These are phyloP conservation scores for Pseudofabraea citricarpa DNA, from an alignment of 2,329 filamentous ascomycete genomes.

Conservation along the genomic window DNA sequence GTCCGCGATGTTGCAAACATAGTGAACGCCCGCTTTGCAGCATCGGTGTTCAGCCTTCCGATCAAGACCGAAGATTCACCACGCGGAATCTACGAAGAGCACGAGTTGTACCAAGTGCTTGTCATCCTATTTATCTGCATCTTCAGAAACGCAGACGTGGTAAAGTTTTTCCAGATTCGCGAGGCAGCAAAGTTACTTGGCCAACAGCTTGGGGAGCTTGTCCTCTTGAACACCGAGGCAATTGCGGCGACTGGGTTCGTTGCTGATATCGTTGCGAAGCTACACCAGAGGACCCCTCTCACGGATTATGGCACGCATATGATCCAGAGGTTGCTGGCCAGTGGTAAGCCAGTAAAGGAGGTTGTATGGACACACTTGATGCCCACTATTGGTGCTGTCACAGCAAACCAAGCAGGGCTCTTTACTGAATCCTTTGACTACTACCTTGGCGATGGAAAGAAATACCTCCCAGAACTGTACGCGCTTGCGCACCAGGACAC, in stretches of 20 bases:
- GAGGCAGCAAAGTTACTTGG: constrained; percentile 53
- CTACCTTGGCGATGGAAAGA: constrained; percentile 56
- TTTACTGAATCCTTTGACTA: constrained; percentile 72
- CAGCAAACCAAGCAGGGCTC: constrained; percentile 66
- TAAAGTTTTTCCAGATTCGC: constrained; percentile 60
- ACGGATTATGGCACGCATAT: constrained; percentile 60
- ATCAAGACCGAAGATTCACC: constrained; percentile 47
- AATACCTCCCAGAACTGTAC: constrained; percentile 57
- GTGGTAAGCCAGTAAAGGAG: constrained; percentile 57
- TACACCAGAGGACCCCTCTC: constrained; percentile 46
- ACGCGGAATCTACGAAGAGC: constrained; percentile 47
- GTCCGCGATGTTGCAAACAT: constrained; percentile 52
- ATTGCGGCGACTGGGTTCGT: constrained; percentile 47
- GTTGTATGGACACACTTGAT: constrained; percentile 43
- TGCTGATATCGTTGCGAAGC: constrained; percentile 41
- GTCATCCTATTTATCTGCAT: constrained; percentile 61
- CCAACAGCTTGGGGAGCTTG: constrained; percentile 52
- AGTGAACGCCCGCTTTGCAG: constrained; percentile 49
- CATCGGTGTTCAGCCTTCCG: constrained; percentile 48
- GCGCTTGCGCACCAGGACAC: constrained; percentile 50
- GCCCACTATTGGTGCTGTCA: constrained; percentile 60
- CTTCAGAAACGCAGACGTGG: constrained; percentile 59
- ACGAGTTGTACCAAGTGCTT: constrained; percentile 54
- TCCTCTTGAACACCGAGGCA: constrained; percentile 63
- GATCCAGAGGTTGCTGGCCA: constrained; percentile 59